A percentile compares a stretch with the other conserved stretches of the same genome.
These are phyloP conservation scores for Plasmodium sp. DNA, from an alignment of 169 alveolate genomes.

Conservation along the genomic window DNA sequence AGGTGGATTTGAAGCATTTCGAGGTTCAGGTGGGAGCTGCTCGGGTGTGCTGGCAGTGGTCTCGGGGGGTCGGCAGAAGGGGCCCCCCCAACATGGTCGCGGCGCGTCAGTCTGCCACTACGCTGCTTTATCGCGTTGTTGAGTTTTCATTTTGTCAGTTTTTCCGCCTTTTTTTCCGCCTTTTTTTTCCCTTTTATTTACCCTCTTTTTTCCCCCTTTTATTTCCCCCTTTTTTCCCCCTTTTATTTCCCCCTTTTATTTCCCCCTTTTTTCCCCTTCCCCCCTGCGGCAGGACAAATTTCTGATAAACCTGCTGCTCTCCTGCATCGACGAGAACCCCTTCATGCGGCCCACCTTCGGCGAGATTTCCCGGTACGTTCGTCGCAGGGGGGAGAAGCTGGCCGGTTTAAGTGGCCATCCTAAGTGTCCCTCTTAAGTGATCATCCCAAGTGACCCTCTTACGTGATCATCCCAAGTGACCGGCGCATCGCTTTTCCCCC, in stretches of 20 bases:
- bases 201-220: background rate
- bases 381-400: background rate
- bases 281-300: slow-evolving; percentile 16
- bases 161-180: background rate
- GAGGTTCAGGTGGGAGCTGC: slow-evolving; percentile 20
- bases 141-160: too few relatives aligned
- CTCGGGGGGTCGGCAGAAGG: background rate
- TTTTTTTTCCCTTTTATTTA: background rate
- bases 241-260: background rate
- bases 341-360: slow-evolving; percentile 59
- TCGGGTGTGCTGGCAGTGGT: background rate
- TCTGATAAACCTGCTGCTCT: slow-evolving; percentile 25
- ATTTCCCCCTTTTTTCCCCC: background rate
- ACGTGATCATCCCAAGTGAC: too few relatives aligned
- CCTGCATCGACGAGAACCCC: slow-evolving; percentile 48
- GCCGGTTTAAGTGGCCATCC: background rate
- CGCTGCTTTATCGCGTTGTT: too few relatives aligned
- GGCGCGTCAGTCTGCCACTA: background rate
- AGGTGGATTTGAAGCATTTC: slow-evolving; percentile 27
- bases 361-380: slow-evolving; percentile 3
- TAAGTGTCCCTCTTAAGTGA: background rate
- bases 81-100: background rate
- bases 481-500: background rate
- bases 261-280: background rate
- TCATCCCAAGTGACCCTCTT: too few relatives aligned